These are phyloP conservation scores for Pleurotus eryngii DNA, from an alignment of 768 basidiomycete species.

Conservation along the genomic window DNA sequence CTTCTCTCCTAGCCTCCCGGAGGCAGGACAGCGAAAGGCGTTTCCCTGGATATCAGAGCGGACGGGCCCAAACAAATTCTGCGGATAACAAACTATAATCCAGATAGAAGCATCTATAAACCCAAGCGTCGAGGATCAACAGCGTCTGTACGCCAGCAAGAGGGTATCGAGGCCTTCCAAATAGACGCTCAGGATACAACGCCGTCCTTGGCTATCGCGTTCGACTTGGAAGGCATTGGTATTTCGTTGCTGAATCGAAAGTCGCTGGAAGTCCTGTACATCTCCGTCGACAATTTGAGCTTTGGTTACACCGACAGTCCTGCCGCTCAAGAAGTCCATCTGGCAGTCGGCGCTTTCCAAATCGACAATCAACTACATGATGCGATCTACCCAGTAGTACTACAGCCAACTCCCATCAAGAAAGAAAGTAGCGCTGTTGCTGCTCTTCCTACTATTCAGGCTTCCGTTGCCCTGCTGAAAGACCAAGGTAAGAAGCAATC, in stretches of 20 bases:
- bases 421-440: slow-evolving; percentile 74
- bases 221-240: slow-evolving; percentile 89
- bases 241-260: slow-evolving; percentile 86
- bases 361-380: slow-evolving; percentile 98
- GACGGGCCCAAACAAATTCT: slow-evolving; percentile 83
- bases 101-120: slow-evolving; percentile 85
- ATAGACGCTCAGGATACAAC: slow-evolving; percentile 73
- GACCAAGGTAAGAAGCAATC: slow-evolving; percentile 69
- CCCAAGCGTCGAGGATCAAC: slow-evolving; percentile 54
- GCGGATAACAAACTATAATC: slow-evolving; percentile 82
- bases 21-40: slow-evolving; percentile 52
- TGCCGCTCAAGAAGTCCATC: slow-evolving; percentile 72
- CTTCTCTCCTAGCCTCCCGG: background rate
- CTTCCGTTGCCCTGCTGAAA: slow-evolving; percentile 85
- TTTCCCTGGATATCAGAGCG: slow-evolving; percentile 92
- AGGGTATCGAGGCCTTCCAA: slow-evolving; percentile 83
- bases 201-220: slow-evolving; percentile 59
- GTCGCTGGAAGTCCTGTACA: slow-evolving; percentile 86
- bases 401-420: slow-evolving; percentile 89
- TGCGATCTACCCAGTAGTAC: slow-evolving; percentile 88
- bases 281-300: slow-evolving; percentile 73
- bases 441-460: slow-evolving; percentile 85
- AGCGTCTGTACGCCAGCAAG: slow-evolving; percentile 52
- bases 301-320: slow-evolving; percentile 82
- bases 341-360: slow-evolving; percentile 86